phyloP scores from a whole-genome alignment of 306 rosid genomes.

The Vigna hirtella region DNA sequence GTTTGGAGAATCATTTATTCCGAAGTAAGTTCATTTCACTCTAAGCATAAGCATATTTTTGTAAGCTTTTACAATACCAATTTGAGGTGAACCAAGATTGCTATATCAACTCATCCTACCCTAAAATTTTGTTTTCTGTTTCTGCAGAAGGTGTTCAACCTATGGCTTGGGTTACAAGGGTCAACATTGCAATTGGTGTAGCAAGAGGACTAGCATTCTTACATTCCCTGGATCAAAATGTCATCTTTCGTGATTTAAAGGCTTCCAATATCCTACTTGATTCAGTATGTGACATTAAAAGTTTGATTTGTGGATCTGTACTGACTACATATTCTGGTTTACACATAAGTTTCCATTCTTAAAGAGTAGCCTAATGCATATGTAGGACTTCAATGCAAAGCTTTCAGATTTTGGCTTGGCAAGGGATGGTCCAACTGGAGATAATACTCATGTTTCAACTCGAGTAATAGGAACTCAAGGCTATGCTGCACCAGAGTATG shows the following conservation, averaged over 20 bases:
- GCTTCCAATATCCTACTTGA: slow-evolving; percentile 93
- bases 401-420: slow-evolving; percentile 97
- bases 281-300: slow-evolving; percentile 61
- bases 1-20: slow-evolving; percentile 89
- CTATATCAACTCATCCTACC: slow-evolving; percentile 2
- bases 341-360: slow-evolving; percentile 29
- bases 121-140: slow-evolving; percentile 23
- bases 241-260: slow-evolving; percentile 89
- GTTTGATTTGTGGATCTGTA: slow-evolving; percentile 11
- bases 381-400: slow-evolving; percentile 83
- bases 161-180: slow-evolving; percentile 69
- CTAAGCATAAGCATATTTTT: slow-evolving; percentile 17
- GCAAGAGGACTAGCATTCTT: slow-evolving; percentile 80
- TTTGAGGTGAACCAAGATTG: slow-evolving; percentile 21
- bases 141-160: slow-evolving; percentile 89
- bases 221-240: slow-evolving; percentile 74
- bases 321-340: slow-evolving; percentile 19
- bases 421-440: slow-evolving; percentile 97
- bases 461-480: slow-evolving; percentile 92
- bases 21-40: slow-evolving; percentile 69
- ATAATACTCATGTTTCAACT: slow-evolving; percentile 93
- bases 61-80: neutral
- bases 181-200: slow-evolving; percentile 74
- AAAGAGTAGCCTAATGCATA: slow-evolving; percentile 33
- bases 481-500: slow-evolving; percentile 96